Percentiles rank a stretch among this genome's conserved stretches.
These are phyloP conservation scores for Daldinia bambusicola DNA, from an alignment of 495 filamentous ascomycete species.

Conservation along the genomic window DNA sequence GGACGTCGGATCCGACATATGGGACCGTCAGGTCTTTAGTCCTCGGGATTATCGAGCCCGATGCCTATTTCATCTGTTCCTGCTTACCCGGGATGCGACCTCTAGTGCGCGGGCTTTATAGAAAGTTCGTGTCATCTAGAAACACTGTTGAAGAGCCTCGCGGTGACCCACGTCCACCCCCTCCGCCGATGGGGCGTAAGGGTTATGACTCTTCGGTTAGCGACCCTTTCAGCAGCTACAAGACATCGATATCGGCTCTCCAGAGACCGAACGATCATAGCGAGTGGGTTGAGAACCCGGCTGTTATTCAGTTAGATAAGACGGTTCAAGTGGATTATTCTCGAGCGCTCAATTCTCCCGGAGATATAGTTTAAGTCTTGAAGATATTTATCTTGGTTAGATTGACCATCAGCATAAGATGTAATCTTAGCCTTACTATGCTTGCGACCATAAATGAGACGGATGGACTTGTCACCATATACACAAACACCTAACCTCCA, in stretches of 20 bases:
- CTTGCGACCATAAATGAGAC: too few species aligned
- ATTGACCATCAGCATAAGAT: too few species aligned
- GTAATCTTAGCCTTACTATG: too few species aligned
- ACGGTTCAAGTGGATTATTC: background rate
- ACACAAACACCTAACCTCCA: too few species aligned
- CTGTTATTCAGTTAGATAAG: background rate
- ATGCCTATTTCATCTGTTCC: conserved; percentile 11
- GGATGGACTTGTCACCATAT: too few species aligned
- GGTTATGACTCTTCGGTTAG: background rate
- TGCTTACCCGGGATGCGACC: conserved; percentile 2
- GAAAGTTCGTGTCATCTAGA: background rate
- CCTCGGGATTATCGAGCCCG: background rate
- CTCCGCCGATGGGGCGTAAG: background rate
- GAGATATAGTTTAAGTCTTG: background rate
- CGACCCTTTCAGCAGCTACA: background rate
- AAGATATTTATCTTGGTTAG: too few species aligned
- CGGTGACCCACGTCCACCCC: background rate
- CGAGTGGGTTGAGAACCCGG: background rate
- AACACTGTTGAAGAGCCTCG: background rate
- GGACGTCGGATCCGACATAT: background rate
- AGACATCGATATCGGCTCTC: background rate
- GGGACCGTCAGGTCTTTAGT: background rate
- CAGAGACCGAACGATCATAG: background rate
- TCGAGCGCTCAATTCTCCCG: background rate
- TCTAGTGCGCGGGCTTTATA: conserved; percentile 1